phyloP scores from a whole-genome alignment of 441 rosid species.

The Gossypium davidsonii region DNA sequence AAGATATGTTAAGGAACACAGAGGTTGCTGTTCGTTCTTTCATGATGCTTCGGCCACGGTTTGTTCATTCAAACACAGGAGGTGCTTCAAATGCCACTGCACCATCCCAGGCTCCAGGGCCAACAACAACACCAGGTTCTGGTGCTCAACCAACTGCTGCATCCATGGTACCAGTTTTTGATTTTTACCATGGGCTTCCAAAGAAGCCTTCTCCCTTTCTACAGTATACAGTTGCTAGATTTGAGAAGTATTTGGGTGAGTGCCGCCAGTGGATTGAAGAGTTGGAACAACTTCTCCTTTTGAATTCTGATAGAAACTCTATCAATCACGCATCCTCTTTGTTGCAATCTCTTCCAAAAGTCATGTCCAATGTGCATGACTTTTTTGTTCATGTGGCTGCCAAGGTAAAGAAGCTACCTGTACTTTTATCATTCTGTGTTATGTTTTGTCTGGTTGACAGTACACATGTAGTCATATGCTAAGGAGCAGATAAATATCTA shows the following conservation, averaged over 20 bases:
- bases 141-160: slow-evolving; percentile 49
- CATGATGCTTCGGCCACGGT: slow-evolving; percentile 76
- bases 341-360: slow-evolving; percentile 81
- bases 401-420: slow-evolving; percentile 50
- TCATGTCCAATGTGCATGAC: slow-evolving; percentile 85
- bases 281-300: slow-evolving; percentile 75
- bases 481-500: background rate
- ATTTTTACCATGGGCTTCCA: slow-evolving; percentile 86
- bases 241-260: slow-evolving; percentile 78
- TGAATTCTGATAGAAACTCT: slow-evolving; percentile 63
- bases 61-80: slow-evolving; percentile 47
- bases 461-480: background rate
- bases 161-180: slow-evolving; percentile 56
- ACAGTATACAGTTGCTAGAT: slow-evolving; percentile 76
- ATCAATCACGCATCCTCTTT: slow-evolving; percentile 47
- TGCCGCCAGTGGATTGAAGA: slow-evolving; percentile 94
- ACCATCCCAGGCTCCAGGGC: slow-evolving; percentile 62
- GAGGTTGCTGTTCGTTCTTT: slow-evolving; percentile 86
- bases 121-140: slow-evolving; percentile 40
- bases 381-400: slow-evolving; percentile 96
- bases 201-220: slow-evolving; percentile 87
- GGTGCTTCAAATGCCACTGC: slow-evolving; percentile 46
- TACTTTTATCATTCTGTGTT: slow-evolving; percentile 5
- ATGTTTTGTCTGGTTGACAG: background rate
- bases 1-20: slow-evolving; percentile 76